Evolutionary conservation across 345 rosid genomes (phyloP).

Genomic region (Sonneratia caseolaris): DNA sequence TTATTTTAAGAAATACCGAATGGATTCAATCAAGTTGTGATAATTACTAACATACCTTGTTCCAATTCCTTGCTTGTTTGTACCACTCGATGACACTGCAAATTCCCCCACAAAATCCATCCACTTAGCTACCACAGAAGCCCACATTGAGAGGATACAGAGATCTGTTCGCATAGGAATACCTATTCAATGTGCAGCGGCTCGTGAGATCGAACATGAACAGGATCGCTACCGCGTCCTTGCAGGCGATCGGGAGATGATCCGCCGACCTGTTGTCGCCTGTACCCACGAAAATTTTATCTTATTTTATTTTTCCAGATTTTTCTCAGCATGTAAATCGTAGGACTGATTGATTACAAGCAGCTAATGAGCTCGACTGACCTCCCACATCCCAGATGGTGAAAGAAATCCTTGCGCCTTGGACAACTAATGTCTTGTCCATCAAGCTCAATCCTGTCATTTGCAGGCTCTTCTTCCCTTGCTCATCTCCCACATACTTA

Average conservation of each 20-base stretch:
- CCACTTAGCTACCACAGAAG: not conserved
- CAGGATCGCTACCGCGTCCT: slow-evolving; percentile 90
- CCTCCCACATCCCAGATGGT: slow-evolving; percentile 98
- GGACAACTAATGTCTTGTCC: slow-evolving; percentile 73
- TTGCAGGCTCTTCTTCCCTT: slow-evolving; percentile 43
- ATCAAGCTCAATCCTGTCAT: slow-evolving; percentile 85
- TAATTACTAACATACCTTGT: slow-evolving; percentile 42
- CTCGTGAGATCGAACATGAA: slow-evolving; percentile 98
- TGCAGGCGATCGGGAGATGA: slow-evolving; percentile 91
- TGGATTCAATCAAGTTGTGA: no score
- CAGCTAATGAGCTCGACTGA: slow-evolving; percentile 4
- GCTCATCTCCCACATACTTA: slow-evolving; percentile 81
- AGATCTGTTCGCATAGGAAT: not conserved
- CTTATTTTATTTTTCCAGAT: not conserved
- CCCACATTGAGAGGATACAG: no score
- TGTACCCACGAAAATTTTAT: slow-evolving; percentile 11
- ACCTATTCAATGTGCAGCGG: slow-evolving; percentile 90
- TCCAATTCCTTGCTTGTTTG: slow-evolving; percentile 86
- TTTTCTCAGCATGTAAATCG: not conserved
- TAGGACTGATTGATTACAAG: not conserved
- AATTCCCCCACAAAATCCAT: not conserved
- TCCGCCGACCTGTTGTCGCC: slow-evolving; percentile 59
- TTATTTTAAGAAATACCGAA: no score
- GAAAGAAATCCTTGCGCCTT: slow-evolving; percentile 75
- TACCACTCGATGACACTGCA: slow-evolving; percentile 82